Conservation (phyloP, 192 early-diverging fungal genomes). For the Phlyctochytrium planicorne region DNA sequence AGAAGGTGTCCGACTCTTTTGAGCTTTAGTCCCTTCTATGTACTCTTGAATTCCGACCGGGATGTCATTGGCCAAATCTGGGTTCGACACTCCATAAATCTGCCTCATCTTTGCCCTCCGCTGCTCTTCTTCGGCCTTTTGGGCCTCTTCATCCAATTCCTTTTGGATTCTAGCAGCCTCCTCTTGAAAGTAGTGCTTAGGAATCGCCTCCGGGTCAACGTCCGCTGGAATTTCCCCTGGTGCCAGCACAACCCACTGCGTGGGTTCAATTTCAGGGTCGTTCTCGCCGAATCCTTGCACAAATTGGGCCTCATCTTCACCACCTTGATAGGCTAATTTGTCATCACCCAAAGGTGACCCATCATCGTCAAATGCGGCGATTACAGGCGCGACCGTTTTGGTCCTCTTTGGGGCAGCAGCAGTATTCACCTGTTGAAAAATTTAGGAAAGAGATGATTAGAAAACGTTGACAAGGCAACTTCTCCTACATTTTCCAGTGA, state of each 20-base stretch:
- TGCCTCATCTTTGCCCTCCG: not conserved
- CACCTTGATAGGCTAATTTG: not conserved
- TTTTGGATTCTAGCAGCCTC: not conserved
- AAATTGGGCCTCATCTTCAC: not conserved
- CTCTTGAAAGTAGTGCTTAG: constrained; percentile 1
- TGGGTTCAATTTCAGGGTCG: not conserved
- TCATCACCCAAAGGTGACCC: not conserved
- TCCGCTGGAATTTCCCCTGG: constrained; percentile 4
- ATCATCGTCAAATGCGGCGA: constrained; percentile 2
- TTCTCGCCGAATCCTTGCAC: not conserved
- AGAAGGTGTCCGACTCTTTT: too few species aligned
- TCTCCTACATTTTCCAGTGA: too few species aligned
- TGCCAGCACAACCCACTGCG: not conserved
- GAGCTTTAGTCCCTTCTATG: too few species aligned
- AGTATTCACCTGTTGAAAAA: too few species aligned
- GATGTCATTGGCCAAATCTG: not conserved
- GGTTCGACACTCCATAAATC: not conserved
- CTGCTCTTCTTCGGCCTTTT: not conserved
- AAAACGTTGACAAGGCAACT: too few species aligned
- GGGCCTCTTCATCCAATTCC: not conserved
- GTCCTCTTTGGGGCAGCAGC: not conserved
- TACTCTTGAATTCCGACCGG: not conserved
- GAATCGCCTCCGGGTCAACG: not conserved
- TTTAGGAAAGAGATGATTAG: too few species aligned
- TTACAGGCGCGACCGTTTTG: not conserved